Evolutionary conservation across 1,284 basidiomycete species (phyloP), one percentile per base, ranked within the genome.

Genomic region (Pascua guehoae): DNA sequence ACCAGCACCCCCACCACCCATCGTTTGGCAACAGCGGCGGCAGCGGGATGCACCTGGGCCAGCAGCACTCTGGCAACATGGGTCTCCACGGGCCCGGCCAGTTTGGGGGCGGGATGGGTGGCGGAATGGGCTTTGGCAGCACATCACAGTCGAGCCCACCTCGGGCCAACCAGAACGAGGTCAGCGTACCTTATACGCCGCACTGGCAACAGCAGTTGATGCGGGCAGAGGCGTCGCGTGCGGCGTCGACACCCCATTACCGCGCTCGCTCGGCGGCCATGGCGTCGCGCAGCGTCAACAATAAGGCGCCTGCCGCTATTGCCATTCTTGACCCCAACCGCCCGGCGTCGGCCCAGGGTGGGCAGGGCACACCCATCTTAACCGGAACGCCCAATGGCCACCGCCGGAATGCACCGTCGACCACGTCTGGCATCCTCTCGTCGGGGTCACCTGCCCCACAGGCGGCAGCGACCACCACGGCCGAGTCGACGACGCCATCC

Each of bases 261-360:
- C 80, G 82, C 32, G 82, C 82, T 14, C 71, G 82, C 24, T 80
- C 82, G 17, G 81, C 82, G 14, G 81, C 82, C 40, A 76, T 83
- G 54, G 80, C 81, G 11, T 80, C 80, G 8, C 73, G 82, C 40
- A 79, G 79, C 54, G 76, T 78, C 39, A 78, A 79, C 52, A 80
- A 79, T 71, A 32, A 32, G 24, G 24, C 24, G 24, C 77, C 60
- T 5, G 73, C 76, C 9, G 75, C 80, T 11, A 68, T 79, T n/a
- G 69, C 68, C 57, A 81, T 78, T 63, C 76, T 73, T 56, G 81
- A 77, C 69, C 80, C 78, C 60, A 72, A 63, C 54, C 59, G 64
- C 51, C 52, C 60, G 1, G 41, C 54, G 12, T 58, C 60, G 5
- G 51, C 47, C 7, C 54, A 55, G 40, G 57, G 48, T 5, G 49